Conservation (phyloP, 148 eudicot genomes). For the Rhododendron vialii region DNA sequence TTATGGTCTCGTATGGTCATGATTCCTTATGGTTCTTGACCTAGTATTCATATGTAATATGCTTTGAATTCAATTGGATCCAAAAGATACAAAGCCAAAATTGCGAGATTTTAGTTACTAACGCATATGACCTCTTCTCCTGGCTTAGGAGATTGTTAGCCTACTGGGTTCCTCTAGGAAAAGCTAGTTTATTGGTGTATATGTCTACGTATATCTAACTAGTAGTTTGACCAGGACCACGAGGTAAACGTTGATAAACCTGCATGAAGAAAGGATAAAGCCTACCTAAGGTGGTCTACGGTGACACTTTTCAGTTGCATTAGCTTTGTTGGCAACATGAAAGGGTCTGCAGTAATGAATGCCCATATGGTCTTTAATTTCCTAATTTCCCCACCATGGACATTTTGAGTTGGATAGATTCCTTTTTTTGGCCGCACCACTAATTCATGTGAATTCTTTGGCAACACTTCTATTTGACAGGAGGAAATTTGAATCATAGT, state of each 20-base stretch:
- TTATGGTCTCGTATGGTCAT: not conserved
- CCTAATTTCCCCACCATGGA: not conserved
- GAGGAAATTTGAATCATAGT: not conserved
- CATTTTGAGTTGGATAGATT: not conserved
- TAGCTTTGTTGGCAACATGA: not conserved
- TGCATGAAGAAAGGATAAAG: not conserved
- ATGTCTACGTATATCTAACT: not conserved
- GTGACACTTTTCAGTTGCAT: not conserved
- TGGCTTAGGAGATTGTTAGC: not conserved
- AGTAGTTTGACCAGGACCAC: not conserved
- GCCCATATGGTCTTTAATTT: not conserved
- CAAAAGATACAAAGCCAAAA: not conserved
- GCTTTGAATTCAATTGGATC: not conserved
- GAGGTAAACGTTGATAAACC: not conserved
- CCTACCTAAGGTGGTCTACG: not conserved
- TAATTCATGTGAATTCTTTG: not conserved
- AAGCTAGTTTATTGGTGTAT: not conserved
- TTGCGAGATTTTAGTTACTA: not conserved
- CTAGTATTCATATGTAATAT: not conserved
- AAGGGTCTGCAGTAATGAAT: not conserved
- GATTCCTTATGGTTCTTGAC: not conserved
- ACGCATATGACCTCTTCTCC: not conserved
- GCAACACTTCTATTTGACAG: not conserved
- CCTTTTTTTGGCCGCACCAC: not conserved
- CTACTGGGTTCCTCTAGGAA: not conserved